These are phyloP conservation scores for Moricandia arvensis DNA, from an alignment of 345 rosid genomes.

Conservation along the genomic window DNA sequence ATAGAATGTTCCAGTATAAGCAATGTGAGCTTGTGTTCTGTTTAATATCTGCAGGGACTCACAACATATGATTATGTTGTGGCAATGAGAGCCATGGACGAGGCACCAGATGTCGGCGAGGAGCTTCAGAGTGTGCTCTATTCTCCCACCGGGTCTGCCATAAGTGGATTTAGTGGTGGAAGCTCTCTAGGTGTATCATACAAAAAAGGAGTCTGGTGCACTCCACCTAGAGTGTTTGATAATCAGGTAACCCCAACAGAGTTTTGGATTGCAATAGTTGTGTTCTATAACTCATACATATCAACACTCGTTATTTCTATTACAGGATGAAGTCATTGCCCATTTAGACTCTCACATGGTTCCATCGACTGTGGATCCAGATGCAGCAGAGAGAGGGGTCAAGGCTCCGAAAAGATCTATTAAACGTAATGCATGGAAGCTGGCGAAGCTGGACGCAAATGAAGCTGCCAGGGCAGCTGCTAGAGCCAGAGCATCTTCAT, in stretches of 20 bases:
- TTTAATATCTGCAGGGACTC: conserved; percentile 53
- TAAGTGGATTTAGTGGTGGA: conserved; percentile 89
- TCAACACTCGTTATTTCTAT: conserved; percentile 3
- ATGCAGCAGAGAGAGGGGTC: conserved; percentile 67
- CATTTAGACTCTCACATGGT: conserved; percentile 89
- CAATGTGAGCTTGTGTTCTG: conserved; percentile 2
- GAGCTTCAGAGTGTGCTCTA: conserved; percentile 60
- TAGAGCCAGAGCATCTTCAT: conserved; percentile 92
- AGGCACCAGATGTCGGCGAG: conserved; percentile 71
- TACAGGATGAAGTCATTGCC: conserved; percentile 85
- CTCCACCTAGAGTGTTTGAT: conserved; percentile 94
- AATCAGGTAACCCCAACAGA: conserved; percentile 58
- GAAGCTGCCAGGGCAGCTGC: conserved; percentile 88
- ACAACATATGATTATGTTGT: conserved; percentile 90
- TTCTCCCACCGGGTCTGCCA: conserved; percentile 87
- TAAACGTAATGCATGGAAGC: conserved; percentile 81
- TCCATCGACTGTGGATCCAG: conserved; percentile 85
- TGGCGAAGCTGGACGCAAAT: conserved; percentile 74
- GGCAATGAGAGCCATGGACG: conserved; percentile 94
- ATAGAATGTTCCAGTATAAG: conserved; percentile 1
- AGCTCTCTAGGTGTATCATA: conserved; percentile 80
- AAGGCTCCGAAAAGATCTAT: conserved; percentile 62
- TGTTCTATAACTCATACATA: background rate
- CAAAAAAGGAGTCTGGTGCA: conserved; percentile 85
- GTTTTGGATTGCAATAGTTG: background rate